Evolutionary conservation across 331 rosid genomes (phyloP), one percentile per base, ranked within the genome.

Genomic region (Arachis monticola): DNA sequence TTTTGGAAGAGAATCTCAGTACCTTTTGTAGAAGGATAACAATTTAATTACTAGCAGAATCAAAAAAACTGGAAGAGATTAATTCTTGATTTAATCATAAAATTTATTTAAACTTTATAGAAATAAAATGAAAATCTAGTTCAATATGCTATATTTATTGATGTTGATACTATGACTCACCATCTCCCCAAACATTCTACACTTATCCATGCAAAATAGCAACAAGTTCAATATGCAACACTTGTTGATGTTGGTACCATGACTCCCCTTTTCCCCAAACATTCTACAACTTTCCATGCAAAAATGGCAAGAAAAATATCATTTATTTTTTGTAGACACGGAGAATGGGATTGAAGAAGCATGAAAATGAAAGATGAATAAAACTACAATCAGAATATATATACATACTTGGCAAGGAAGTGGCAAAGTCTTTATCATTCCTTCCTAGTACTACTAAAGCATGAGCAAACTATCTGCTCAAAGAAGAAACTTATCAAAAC

Each of bases 11-110:
- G 57, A 82, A 76, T 58, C 72, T 79, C 13, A 79, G 69, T 2
- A 62, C 79, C 91, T 89, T 69, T 27, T 56, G 60, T 13, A 70
- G 6, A 56, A 70, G 48, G 35, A 41, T 68, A 64, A 70, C 9
- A 74, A 77, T 65, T 41, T 27, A 62, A 66, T 62, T n/a, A 72
- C 14, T 2, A 8, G n/a, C 17, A 17, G n/a, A 60, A 67, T 47
- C 17, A 64, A 12, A 78, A 32, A 59, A 22, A 51, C 40, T 4
- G 4, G 8, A 8, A 60, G 63, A 60, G 17, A 58, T 27, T 35
- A 56, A 65, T 13, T 55, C 64, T 51, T 13, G 59, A 53, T 13
- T 53, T 53, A 53, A 53, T 11, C 27, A 13, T 53, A 53, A 7
- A 53, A 53, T 53, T 53, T 13, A 8, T 53, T 53, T 10, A n/a